Conservation (phyloP, 768 basidiomycete species). For the Paxillus rubicundulus region DNA sequence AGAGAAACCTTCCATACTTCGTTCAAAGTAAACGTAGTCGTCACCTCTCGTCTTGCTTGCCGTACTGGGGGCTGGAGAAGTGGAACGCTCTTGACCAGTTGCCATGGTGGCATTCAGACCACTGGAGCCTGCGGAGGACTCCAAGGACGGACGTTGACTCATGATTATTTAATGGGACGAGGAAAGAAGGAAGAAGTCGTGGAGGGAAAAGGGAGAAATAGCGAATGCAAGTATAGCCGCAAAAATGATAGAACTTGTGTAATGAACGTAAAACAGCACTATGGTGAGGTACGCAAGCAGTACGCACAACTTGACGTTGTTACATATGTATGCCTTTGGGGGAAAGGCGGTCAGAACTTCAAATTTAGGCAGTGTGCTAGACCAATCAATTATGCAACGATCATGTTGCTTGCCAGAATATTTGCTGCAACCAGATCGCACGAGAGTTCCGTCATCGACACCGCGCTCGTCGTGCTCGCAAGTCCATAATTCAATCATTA, state of each 20-base stretch:
- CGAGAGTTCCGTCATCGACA: too few relatives aligned
- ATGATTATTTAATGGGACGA: constrained; percentile 11
- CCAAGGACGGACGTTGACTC: constrained; percentile 32
- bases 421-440: too few relatives aligned
- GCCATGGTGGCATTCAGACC: constrained; percentile 17
- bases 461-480: too few relatives aligned
- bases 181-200: constrained; percentile 7
- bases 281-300: neutral
- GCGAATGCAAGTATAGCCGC: constrained; percentile 3
- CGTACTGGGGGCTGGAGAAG: constrained; percentile 32
- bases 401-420: too few relatives aligned
- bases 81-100: constrained; percentile 25
- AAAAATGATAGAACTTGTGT: constrained; percentile 6
- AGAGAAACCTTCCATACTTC: constrained; percentile 77
- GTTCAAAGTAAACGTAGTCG: constrained; percentile 94
- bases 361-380: neutral
- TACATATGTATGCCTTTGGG: neutral
- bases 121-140: constrained; percentile 14
- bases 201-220: constrained; percentile 1
- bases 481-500: too few relatives aligned
- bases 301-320: constrained; percentile 5
- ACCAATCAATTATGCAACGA: too few relatives aligned
- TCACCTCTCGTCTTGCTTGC: constrained; percentile 29
- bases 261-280: constrained; percentile 25
- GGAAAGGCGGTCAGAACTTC: constrained; percentile 3